Percentiles rank a stretch among this genome's conserved stretches.
Conservation (phyloP, 257 asterid species). For the Rauvolfia tetraphylla region DNA sequence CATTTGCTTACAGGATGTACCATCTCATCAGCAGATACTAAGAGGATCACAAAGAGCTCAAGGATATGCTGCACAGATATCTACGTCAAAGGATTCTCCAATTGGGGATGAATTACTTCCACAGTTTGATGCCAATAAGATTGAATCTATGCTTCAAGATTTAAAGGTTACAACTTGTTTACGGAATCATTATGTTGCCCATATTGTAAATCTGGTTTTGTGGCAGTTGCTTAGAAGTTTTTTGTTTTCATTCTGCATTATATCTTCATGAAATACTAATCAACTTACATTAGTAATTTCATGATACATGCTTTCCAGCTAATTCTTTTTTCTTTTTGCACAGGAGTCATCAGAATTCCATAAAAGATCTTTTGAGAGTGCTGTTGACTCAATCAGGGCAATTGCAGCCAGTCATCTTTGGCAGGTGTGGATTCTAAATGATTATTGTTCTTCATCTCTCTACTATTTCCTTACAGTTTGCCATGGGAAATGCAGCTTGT, state of each 20-base stretch:
- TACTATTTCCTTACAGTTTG: constrained; percentile 19
- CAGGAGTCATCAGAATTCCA: constrained; percentile 95
- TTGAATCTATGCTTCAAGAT: constrained; percentile 84
- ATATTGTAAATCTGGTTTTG: constrained; percentile 5
- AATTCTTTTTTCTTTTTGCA: constrained; percentile 27
- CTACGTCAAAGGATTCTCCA: constrained; percentile 49
- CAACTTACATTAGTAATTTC: neutral
- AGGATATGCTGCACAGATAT: constrained; percentile 35
- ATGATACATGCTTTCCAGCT: constrained; percentile 5
- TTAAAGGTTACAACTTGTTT: constrained; percentile 56
- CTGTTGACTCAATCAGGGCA: constrained; percentile 71
- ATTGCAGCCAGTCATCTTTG: constrained; percentile 98
- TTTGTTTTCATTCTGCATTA: neutral
- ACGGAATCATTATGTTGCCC: constrained; percentile 1
- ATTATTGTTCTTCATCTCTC: constrained; percentile 19
- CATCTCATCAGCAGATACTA: constrained; percentile 55
- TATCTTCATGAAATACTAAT: neutral
- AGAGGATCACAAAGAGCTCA: constrained; percentile 65
- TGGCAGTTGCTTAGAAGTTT: neutral
- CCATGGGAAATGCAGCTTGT: constrained; percentile 69
- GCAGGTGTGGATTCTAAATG: constrained; percentile 59
- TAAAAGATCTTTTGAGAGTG: constrained; percentile 86
- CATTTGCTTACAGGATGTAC: constrained; percentile 42
- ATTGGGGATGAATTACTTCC: constrained; percentile 84
- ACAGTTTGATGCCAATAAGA: constrained; percentile 84